Conservation (phyloP, 805 yeast species). For the Cyberlindnera maclurae region DNA sequence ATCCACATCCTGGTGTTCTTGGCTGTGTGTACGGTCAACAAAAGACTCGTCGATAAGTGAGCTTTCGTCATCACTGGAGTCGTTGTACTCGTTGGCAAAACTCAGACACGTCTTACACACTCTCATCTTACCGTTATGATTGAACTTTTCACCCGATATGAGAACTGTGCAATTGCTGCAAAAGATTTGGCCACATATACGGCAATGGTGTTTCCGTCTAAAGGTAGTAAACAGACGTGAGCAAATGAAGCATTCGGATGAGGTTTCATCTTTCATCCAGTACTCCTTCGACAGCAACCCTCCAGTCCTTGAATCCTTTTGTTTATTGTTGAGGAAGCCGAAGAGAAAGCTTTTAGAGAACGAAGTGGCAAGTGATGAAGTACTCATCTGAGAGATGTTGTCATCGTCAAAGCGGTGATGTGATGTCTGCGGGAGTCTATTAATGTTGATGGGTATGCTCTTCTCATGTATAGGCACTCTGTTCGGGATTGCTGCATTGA, state of each 20-base stretch:
- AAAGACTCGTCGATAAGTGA: conserved; percentile 32
- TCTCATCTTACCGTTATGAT: conserved; percentile 60
- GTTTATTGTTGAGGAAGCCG: conserved; percentile 32
- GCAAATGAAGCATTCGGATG: conserved; percentile 81
- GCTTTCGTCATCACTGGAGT: conserved; percentile 67
- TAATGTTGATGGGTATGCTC: conserved; percentile 16
- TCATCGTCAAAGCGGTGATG: conserved; percentile 27
- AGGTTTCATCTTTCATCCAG: conserved; percentile 96
- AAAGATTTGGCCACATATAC: conserved; percentile 94
- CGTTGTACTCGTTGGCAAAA: conserved; percentile 59
- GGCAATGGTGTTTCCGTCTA: conserved; percentile 88
- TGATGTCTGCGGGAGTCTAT: conserved; percentile 9
- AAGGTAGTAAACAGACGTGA: conserved; percentile 76
- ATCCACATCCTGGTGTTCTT: conserved; percentile 14
- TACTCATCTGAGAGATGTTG: conserved; percentile 28
- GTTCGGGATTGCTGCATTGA: conserved; percentile 11
- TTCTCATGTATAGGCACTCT: conserved; percentile 6
- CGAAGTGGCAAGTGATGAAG: conserved; percentile 36
- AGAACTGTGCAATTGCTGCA: conserved; percentile 77
- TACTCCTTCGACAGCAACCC: conserved; percentile 51
- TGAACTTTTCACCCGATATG: conserved; percentile 57
- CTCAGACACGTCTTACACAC: conserved; percentile 69
- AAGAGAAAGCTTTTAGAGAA: conserved; percentile 35
- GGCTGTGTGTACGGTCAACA: conserved; percentile 15
- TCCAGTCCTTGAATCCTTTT: conserved; percentile 17